phyloP scores from a whole-genome alignment of 345 rosid species.

The Citrus sp. region DNA sequence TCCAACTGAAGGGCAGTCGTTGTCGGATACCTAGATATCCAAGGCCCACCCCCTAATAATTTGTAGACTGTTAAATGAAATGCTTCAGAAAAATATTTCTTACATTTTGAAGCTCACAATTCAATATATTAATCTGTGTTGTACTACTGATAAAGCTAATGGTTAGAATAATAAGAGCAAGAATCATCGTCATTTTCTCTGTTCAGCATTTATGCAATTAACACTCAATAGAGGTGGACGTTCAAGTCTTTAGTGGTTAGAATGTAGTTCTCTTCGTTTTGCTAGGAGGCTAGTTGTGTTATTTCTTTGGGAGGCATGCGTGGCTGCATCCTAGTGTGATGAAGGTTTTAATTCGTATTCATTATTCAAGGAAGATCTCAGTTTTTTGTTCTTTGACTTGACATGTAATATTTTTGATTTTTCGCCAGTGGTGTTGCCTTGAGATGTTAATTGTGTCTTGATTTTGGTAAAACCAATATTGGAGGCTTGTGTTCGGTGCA shows the following conservation, averaged over 20 bases:
- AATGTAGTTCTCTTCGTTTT: not conserved
- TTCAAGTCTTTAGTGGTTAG: not conserved
- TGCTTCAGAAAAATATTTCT: not conserved
- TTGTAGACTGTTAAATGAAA: not conserved
- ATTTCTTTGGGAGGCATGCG: not conserved
- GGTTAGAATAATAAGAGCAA: not conserved
- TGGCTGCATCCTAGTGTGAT: not conserved
- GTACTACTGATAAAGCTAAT: not conserved
- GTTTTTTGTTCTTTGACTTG: not conserved
- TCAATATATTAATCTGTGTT: not conserved
- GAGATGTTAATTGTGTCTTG: slow-evolving; percentile 4
- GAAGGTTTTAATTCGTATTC: not conserved
- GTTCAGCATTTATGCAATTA: not conserved
- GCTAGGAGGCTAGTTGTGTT: not conserved
- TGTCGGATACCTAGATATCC: not conserved
- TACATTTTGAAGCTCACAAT: not conserved
- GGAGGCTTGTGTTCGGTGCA: not conserved
- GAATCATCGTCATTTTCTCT: not conserved
- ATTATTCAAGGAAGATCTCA: slow-evolving; percentile 5
- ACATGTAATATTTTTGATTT: not conserved
- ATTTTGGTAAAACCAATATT: not conserved
- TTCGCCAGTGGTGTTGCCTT: not conserved
- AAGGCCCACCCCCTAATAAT: not conserved
- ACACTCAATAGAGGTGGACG: not conserved
- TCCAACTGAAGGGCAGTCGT: not conserved